phyloP scores from a whole-genome alignment of 2,329 filamentous ascomycete genomes.

The Parastagonospora nodorum region DNA sequence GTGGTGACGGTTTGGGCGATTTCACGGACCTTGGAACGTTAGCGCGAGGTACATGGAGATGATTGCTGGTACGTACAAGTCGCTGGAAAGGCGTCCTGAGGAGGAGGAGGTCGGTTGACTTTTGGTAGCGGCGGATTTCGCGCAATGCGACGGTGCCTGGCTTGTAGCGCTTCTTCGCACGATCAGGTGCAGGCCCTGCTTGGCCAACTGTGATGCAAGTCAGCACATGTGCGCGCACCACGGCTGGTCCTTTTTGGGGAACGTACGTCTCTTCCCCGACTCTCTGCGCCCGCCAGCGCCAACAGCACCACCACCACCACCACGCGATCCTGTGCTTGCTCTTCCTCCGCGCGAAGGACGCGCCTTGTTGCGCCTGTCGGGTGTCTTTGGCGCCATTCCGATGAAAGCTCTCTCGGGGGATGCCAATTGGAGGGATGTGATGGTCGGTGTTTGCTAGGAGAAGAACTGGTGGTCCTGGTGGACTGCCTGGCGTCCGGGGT shows the following conservation, averaged over 20 bases:
- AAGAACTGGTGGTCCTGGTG: slow-evolving; percentile 1
- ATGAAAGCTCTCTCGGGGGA: not conserved
- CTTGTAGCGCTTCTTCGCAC: slow-evolving; percentile 51
- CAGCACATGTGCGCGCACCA: slow-evolving; percentile 3
- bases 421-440: not conserved
- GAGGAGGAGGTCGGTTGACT: slow-evolving; percentile 93
- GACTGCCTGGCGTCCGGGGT: not conserved
- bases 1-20: slow-evolving; percentile 75
- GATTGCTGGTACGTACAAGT: slow-evolving; percentile 60
- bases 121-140: slow-evolving; percentile 99
- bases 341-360: slow-evolving; percentile 40
- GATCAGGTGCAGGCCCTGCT: slow-evolving; percentile 39
- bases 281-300: slow-evolving; percentile 19
- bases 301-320: slow-evolving; percentile 24
- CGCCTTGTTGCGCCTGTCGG: slow-evolving; percentile 35
- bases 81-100: slow-evolving; percentile 98
- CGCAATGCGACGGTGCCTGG: slow-evolving; percentile 88
- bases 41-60: slow-evolving; percentile 61
- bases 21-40: slow-evolving; percentile 55
- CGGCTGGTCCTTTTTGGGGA: not conserved
- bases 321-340: slow-evolving; percentile 24
- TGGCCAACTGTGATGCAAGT: slow-evolving; percentile 28
- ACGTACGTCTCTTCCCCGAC: slow-evolving; percentile 26
- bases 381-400: slow-evolving; percentile 30
- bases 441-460: too few species aligned